These are phyloP conservation scores for Mangifera indica DNA, from an alignment of 345 rosid species.

Conservation along the genomic window DNA sequence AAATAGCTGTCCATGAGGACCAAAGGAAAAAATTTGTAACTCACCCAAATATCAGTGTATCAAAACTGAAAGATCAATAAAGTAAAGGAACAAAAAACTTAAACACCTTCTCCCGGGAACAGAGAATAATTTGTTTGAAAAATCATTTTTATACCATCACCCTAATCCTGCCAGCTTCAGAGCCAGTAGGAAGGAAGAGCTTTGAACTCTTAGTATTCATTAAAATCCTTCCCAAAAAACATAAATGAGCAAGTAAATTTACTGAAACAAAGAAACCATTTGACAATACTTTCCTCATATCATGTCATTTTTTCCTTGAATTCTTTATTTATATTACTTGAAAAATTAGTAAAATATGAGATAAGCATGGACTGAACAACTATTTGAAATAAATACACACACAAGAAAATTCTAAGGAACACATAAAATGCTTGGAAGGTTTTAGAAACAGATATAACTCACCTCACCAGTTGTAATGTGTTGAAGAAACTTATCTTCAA, in stretches of 20 bases:
- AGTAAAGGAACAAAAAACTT: neutral
- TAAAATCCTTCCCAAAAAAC: neutral
- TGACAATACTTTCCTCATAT: neutral
- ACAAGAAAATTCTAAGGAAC: neutral
- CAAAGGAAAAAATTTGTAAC: neutral
- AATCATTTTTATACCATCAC: too few relatives aligned
- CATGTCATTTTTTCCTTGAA: neutral
- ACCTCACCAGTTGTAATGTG: conserved; percentile 91
- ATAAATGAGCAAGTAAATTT: neutral
- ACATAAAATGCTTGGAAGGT: neutral
- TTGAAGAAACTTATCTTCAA: conserved; percentile 87
- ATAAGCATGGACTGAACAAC: neutral
- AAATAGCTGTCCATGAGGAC: too few relatives aligned
- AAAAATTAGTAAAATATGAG: neutral
- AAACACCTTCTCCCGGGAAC: neutral
- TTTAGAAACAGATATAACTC: conserved; percentile 31
- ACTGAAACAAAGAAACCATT: neutral
- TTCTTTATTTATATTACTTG: neutral
- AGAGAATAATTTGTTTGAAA: neutral
- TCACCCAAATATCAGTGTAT: neutral
- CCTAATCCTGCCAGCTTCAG: neutral
- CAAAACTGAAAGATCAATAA: too few relatives aligned
- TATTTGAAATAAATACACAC: neutral
- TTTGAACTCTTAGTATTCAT: neutral
- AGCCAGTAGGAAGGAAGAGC: neutral